These are phyloP conservation scores for Hibiscus syriacus DNA, from an alignment of 345 rosid genomes.

Conservation along the genomic window DNA sequence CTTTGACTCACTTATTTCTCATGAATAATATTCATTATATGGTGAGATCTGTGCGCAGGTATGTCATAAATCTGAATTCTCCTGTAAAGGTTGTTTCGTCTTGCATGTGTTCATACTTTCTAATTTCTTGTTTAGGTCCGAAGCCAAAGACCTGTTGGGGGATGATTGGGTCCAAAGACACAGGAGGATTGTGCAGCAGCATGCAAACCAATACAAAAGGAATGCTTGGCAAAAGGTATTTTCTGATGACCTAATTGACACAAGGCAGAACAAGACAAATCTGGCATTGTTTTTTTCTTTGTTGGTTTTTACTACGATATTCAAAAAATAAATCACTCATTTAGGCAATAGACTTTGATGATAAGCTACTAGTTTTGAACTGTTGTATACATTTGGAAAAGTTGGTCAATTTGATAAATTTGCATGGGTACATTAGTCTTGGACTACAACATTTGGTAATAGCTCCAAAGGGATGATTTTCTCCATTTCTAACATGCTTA, in stretches of 20 bases:
- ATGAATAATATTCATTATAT: conserved; percentile 99
- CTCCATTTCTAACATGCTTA: background rate
- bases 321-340: background rate
- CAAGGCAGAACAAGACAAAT: background rate
- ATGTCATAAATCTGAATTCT: conserved; percentile 13
- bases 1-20: conserved; percentile 86
- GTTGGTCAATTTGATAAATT: background rate
- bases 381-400: background rate
- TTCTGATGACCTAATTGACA: conserved; percentile 2
- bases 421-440: background rate
- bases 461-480: background rate
- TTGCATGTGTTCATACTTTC: background rate
- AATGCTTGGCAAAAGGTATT: conserved; percentile 85
- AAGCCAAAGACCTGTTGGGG: conserved; percentile 96
- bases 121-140: conserved; percentile 52
- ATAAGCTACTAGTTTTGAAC: background rate
- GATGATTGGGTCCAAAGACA: conserved; percentile 99
- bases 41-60: conserved; percentile 99
- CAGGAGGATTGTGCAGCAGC: conserved; percentile 95
- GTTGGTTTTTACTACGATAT: background rate
- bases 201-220: conserved; percentile 96
- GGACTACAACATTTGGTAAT: background rate
- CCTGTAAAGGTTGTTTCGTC: background rate
- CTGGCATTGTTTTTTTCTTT: background rate
- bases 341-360: background rate